These are phyloP conservation scores for Cutaneotrichosporon mucoides DNA, from an alignment of 1,284 basidiomycete genomes.

Conservation along the genomic window DNA sequence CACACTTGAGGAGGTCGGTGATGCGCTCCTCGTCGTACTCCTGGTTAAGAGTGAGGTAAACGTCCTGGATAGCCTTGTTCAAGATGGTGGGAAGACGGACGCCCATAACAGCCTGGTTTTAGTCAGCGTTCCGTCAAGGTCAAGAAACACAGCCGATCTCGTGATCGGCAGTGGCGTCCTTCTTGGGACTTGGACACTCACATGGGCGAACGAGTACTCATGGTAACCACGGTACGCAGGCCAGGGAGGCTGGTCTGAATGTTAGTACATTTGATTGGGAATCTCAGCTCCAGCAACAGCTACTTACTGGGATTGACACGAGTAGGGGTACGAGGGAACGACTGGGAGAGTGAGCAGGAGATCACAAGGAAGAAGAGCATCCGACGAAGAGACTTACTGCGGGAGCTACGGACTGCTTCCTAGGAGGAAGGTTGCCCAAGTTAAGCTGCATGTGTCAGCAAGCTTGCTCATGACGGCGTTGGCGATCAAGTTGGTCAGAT, in stretches of 20 bases:
- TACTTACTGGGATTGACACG: conserved; percentile 50
- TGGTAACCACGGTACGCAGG: conserved; percentile 92
- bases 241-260: conserved; percentile 84
- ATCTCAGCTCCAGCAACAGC: too few species aligned
- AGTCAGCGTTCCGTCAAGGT: too few species aligned
- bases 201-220: conserved; percentile 88
- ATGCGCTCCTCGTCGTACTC: conserved; percentile 77
- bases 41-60: conserved; percentile 83
- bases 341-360: background rate
- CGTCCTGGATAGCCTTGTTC: conserved; percentile 92
- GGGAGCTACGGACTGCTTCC: conserved; percentile 32
- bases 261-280: background rate
- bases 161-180: too few species aligned
- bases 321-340: conserved; percentile 51
- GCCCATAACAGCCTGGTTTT: conserved; percentile 71
- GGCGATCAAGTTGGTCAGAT: too few species aligned
- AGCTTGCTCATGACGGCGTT: background rate
- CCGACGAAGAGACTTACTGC: background rate
- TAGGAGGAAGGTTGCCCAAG: conserved; percentile 47
- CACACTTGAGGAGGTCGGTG: conserved; percentile 78
- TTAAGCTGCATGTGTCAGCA: conserved; percentile 33
- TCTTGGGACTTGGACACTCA: conserved; percentile 22
- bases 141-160: too few species aligned
- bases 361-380: too few species aligned
- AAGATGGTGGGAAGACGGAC: conserved; percentile 90